Evolutionary conservation across 2,329 filamentous ascomycete species (phyloP).

Genomic region (Diaporthe longicolla): DNA sequence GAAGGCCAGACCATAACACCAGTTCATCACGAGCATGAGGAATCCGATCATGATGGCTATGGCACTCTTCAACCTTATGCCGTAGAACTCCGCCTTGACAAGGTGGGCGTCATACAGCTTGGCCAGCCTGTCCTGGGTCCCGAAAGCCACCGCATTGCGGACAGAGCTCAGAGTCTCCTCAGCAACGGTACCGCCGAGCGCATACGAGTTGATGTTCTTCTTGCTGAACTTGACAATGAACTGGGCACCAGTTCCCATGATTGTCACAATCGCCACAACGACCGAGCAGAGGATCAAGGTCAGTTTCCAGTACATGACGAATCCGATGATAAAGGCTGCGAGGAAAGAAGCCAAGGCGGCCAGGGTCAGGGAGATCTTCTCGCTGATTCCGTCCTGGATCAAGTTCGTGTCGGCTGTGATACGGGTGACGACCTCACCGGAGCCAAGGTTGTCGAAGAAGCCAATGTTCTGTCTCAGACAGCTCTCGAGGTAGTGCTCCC

Average conservation of each 20-base stretch:
- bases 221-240: conserved; percentile 89
- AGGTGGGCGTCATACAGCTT: conserved; percentile 86
- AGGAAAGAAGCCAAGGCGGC: conserved; percentile 86
- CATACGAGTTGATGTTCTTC: conserved; percentile 82
- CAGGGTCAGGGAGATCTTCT: conserved; percentile 86
- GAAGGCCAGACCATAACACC: conserved; percentile 90
- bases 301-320: conserved; percentile 92
- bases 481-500: conserved; percentile 85
- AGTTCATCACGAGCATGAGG: conserved; percentile 87
- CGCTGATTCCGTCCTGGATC: conserved; percentile 93
- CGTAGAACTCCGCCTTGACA: conserved; percentile 78
- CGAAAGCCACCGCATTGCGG: conserved; percentile 92
- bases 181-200: conserved; percentile 86
- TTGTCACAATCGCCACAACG: conserved; percentile 82
- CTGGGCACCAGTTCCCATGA: conserved; percentile 80
- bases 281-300: conserved; percentile 89
- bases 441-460: conserved; percentile 93
- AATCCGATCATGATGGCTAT: conserved; percentile 84
- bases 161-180: conserved; percentile 97
- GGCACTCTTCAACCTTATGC: conserved; percentile 80
- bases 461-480: conserved; percentile 91
- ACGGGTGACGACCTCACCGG: conserved; percentile 92
- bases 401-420: conserved; percentile 96
- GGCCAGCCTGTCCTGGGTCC: conserved; percentile 92
- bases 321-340: conserved; percentile 90